phyloP scores from a whole-genome alignment of 768 basidiomycete species.

The Strobilomyces confusus region DNA sequence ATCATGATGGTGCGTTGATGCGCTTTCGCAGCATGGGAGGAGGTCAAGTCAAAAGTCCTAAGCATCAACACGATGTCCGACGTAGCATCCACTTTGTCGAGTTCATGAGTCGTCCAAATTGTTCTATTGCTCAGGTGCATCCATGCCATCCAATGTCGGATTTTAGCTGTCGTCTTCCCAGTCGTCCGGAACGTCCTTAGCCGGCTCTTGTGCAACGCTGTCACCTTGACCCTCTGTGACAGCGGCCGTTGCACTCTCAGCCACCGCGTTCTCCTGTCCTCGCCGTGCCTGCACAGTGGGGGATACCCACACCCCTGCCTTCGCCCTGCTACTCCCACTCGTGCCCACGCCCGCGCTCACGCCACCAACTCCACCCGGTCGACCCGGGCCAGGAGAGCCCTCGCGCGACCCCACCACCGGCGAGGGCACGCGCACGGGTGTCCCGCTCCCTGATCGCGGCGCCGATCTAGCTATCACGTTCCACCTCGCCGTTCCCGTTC shows the following conservation, averaged over 20 bases:
- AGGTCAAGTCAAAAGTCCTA: too few species aligned
- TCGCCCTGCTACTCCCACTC: not conserved
- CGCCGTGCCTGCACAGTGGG: conserved; percentile 18
- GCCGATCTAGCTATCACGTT: conserved; percentile 16
- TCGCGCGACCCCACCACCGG: conserved; percentile 5
- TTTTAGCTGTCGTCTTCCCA: conserved; percentile 52
- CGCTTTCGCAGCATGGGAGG: too few species aligned
- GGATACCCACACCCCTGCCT: conserved; percentile 18
- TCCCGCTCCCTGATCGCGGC: conserved; percentile 3
- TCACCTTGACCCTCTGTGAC: not conserved
- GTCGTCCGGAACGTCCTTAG: conserved; percentile 41
- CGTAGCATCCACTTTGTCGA: not conserved
- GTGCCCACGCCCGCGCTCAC: not conserved
- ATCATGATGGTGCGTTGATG: too few species aligned
- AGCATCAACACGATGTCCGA: too few species aligned
- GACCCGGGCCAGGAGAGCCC: conserved; percentile 9
- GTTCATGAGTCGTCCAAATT: not conserved
- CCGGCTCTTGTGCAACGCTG: not conserved
- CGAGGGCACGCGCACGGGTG: conserved; percentile 14
- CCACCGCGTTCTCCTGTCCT: not conserved
- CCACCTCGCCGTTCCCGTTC: conserved; percentile 10
- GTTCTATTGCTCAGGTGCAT: too few species aligned
- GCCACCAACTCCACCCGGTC: not conserved
- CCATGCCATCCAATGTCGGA: not conserved
- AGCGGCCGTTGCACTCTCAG: not conserved